Evolutionary conservation across 2,329 filamentous ascomycete genomes (phyloP).

Genomic region (Pseudocercospora cruenta): DNA sequence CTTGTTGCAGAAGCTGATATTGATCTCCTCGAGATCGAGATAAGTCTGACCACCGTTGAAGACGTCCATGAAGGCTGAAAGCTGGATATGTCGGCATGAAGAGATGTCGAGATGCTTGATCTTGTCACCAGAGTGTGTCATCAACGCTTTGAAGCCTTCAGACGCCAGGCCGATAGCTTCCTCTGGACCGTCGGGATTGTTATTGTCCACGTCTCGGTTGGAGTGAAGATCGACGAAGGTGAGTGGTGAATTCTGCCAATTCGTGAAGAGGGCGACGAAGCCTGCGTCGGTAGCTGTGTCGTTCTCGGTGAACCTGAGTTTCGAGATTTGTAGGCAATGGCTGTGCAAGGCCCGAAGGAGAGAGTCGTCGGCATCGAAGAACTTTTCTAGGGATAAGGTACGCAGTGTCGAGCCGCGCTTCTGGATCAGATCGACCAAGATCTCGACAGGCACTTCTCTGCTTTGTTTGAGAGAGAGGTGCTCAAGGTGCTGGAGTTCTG

Average conservation of each 20-base stretch:
- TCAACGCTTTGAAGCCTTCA: constrained; percentile 75
- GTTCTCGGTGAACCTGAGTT: constrained; percentile 82
- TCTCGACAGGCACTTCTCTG: constrained; percentile 58
- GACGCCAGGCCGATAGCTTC: constrained; percentile 72
- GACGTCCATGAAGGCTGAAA: constrained; percentile 71
- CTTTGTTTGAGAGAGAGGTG: constrained; percentile 75
- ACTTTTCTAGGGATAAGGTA: constrained; percentile 76
- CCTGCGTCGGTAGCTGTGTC: constrained; percentile 73
- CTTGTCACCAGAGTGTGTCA: constrained; percentile 74
- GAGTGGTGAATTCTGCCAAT: constrained; percentile 75
- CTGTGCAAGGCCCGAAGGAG: constrained; percentile 72
- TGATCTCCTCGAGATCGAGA: constrained; percentile 69
- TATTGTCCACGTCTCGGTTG: constrained; percentile 75
- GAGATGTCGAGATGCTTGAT: constrained; percentile 75
- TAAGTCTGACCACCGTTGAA: constrained; percentile 70
- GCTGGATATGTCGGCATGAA: constrained; percentile 79
- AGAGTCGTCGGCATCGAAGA: constrained; percentile 67
- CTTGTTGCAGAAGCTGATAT: constrained; percentile 61
- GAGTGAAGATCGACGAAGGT: constrained; percentile 73
- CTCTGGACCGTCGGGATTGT: constrained; percentile 65
- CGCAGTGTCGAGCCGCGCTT: constrained; percentile 67
- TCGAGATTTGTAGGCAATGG: constrained; percentile 68
- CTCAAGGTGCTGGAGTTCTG: constrained; percentile 63
- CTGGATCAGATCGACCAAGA: constrained; percentile 64
- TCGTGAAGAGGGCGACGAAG: constrained; percentile 71